Percentiles rank a stretch among this genome's conserved stretches.
Evolutionary conservation across 495 filamentous ascomycete genomes (phyloP).

Genomic region (Terfezia boudieri): DNA sequence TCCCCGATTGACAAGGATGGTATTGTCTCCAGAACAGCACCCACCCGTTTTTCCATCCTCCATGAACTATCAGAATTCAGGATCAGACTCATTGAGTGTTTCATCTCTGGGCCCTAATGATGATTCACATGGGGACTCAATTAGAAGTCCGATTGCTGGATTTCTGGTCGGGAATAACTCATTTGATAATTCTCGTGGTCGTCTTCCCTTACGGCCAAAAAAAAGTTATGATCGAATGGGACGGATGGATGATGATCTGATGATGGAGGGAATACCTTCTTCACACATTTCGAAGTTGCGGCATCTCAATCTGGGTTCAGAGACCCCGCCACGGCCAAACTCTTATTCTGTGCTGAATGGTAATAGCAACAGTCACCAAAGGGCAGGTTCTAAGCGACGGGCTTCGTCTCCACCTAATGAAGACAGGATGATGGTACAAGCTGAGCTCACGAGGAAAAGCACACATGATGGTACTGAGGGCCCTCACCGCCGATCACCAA

Average conservation of each 20-base stretch:
- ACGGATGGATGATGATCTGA: constrained; percentile 8
- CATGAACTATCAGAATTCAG: constrained; percentile 14
- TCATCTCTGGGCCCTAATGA: constrained; percentile 15
- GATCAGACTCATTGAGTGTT: constrained; percentile 10
- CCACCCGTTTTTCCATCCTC: constrained; percentile 8
- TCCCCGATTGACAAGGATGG: neutral
- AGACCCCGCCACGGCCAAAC: constrained; percentile 14
- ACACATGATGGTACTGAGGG: neutral
- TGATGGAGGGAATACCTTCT: constrained; percentile 14
- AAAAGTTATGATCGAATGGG: constrained; percentile 1
- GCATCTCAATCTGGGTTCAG: constrained; percentile 10
- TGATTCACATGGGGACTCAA: constrained; percentile 7
- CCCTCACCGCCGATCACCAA: neutral
- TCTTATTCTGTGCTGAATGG: constrained; percentile 7
- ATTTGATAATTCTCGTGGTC: neutral
- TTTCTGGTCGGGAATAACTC: neutral
- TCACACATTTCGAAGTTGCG: constrained; percentile 10
- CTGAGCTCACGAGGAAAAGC: constrained; percentile 14
- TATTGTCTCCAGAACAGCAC: constrained; percentile 3
- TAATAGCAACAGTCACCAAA: constrained; percentile 5
- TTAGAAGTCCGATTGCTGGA: neutral
- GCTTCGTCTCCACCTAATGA: constrained; percentile 18
- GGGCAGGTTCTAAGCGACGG: constrained; percentile 15
- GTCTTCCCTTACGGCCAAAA: neutral
- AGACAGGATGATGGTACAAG: constrained; percentile 7